phyloP scores from a whole-genome alignment of 1,284 basidiomycete genomes.

The Trichosporon coremiiforme region DNA sequence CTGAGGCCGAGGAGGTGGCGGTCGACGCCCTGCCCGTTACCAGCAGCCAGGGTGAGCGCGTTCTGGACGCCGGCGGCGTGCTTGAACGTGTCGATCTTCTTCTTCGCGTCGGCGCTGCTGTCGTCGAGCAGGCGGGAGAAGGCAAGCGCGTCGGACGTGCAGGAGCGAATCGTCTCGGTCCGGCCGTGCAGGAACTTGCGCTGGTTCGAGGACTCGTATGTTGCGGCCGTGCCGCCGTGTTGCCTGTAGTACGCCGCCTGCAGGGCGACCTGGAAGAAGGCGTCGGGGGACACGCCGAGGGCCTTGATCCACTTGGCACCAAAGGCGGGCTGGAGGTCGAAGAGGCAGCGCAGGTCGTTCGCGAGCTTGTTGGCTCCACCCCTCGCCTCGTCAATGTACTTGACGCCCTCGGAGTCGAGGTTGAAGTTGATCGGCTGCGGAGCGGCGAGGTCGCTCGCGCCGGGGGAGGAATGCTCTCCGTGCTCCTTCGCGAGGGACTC shows the following conservation, averaged over 20 bases:
- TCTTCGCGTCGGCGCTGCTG: not conserved
- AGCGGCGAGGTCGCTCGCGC: constrained; percentile 9
- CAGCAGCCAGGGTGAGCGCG: constrained; percentile 22
- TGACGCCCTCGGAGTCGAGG: constrained; percentile 20
- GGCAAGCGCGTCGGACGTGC: constrained; percentile 21
- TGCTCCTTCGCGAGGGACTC: constrained; percentile 24
- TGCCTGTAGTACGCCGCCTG: constrained; percentile 26
- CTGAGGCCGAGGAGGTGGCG: constrained; percentile 29
- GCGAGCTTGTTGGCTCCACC: constrained; percentile 19
- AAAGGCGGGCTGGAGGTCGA: constrained; percentile 18
- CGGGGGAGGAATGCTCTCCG: not conserved
- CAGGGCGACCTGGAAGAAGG: constrained; percentile 31
- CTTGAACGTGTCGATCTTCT: constrained; percentile 26
- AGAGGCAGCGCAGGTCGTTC: constrained; percentile 22
- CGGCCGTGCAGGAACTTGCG: constrained; percentile 28
- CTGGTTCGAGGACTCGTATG: constrained; percentile 26
- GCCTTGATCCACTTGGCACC: constrained; percentile 29
- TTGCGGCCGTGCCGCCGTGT: constrained; percentile 23
- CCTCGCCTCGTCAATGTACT: constrained; percentile 19
- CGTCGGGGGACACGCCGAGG: constrained; percentile 28
- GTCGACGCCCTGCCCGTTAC: constrained; percentile 25
- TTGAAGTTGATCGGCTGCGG: constrained; percentile 24
- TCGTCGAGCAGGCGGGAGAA: constrained; percentile 21
- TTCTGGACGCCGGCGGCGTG: constrained; percentile 22
- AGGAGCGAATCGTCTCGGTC: constrained; percentile 27